Base-by-base conservation (phyloP, 768 basidiomycete genomes). In the Inosperma sp. region DNA sequence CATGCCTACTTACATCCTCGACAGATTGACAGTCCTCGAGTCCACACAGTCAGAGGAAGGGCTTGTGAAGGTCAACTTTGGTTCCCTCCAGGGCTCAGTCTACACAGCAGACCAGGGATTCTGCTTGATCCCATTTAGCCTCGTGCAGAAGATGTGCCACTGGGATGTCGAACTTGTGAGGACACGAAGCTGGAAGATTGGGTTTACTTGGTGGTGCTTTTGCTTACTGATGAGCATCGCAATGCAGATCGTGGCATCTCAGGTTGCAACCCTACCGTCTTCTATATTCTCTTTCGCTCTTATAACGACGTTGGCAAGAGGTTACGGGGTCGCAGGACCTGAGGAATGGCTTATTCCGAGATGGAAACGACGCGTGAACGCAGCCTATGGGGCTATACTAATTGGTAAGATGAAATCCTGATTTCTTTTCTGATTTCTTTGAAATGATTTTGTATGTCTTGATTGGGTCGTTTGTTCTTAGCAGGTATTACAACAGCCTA, bases 331-430 rank as follows among this genome's bases (percentile, higher is more conserved):
- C 29, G 44, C 44, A 14, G 44, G 44, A 14, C 44, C 44, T 5
- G 44, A 46, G 21, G 44, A 46, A 12, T 46, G 44, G 44, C 21
- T 46, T 14, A 46, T 46, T 29, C 44, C 44, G 29, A 33, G 44
- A 29, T 33, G 44, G 16, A 46, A 26, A 26, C 26, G 14, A 19
- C 27, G 44, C 21, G 8, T 14, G 5, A 31, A 8, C 10, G 44
- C 44, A 31, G 44, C 29, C 14, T 46, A 46, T 46, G 44, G 44
- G 21, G 44, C 44, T 23, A 30, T 14, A 23, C 44, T 46, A 12
- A 16, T 46, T 17, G 44, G 44, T 31, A 46, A 46, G 30, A 27
- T 46, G 23, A 29, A 46, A 46, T 27, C 44, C 4, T 17, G 44
- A 27, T 21, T 19, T 12, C 19, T 10, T 19, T 22, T 21, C 3